Conservation (phyloP, 2,329 filamentous ascomycete species). For the Aureobasidium subglaciale region DNA sequence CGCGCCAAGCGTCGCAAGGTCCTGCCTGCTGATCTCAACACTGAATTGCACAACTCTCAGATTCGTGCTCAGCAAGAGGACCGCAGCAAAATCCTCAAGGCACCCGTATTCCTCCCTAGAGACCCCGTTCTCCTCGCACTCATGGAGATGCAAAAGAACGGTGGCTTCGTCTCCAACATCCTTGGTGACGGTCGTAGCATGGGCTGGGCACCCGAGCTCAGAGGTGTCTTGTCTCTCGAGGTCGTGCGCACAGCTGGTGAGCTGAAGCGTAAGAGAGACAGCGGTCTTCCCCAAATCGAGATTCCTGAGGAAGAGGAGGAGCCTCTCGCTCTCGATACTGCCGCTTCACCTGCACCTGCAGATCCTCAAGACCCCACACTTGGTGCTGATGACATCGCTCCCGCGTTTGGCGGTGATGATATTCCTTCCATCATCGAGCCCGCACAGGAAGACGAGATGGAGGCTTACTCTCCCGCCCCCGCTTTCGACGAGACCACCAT, state of each 20-base stretch:
- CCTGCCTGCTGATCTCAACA: constrained; percentile 73
- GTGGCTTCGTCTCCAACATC: constrained; percentile 81
- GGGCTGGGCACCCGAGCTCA: constrained; percentile 85
- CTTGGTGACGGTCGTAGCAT: constrained; percentile 72
- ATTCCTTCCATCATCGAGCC: constrained; percentile 26
- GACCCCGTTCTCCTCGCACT: constrained; percentile 81
- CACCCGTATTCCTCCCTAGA: constrained; percentile 73
- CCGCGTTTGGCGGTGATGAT: constrained; percentile 21
- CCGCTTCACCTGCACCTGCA: constrained; percentile 20
- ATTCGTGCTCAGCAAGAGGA: constrained; percentile 84
- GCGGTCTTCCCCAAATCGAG: constrained; percentile 73
- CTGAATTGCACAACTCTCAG: constrained; percentile 65
- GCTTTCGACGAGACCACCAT: constrained; percentile 73
- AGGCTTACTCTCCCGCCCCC: constrained; percentile 32
- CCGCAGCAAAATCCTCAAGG: constrained; percentile 77
- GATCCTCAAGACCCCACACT: constrained; percentile 18
- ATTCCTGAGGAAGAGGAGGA: constrained; percentile 54
- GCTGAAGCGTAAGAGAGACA: constrained; percentile 89
- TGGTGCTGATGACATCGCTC: constrained; percentile 29
- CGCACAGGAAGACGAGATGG: constrained; percentile 33
- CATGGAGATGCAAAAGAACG: constrained; percentile 85
- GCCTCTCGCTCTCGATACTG: constrained; percentile 37
- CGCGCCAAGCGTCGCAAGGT: constrained; percentile 74
- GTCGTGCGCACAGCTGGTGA: constrained; percentile 69
- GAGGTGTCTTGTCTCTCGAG: constrained; percentile 84